These are phyloP conservation scores for Vigna nakashimae DNA, from an alignment of 306 rosid genomes.

Conservation along the genomic window DNA sequence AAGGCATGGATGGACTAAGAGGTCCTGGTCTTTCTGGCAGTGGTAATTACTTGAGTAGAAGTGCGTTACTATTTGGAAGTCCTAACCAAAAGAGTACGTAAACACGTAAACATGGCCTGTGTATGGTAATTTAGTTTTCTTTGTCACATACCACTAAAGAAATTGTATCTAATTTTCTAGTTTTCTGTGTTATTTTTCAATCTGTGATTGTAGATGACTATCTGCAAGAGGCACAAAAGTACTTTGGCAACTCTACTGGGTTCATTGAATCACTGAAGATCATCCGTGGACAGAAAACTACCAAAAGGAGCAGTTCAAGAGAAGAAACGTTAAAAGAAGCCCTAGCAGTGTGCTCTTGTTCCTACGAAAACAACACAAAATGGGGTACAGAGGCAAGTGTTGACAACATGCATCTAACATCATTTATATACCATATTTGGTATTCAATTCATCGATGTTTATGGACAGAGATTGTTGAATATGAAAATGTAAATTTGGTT, in stretches of 20 bases:
- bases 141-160: neutral
- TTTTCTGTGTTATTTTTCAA: neutral
- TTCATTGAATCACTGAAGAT: constrained; percentile 49
- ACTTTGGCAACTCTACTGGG: constrained; percentile 44
- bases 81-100: constrained; percentile 56
- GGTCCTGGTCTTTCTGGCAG: constrained; percentile 64
- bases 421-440: neutral
- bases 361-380: constrained; percentile 49
- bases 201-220: constrained; percentile 43
- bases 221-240: constrained; percentile 37
- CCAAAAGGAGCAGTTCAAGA: constrained; percentile 15
- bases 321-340: constrained; percentile 48
- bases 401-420: neutral
- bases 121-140: too few species aligned
- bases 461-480: neutral
- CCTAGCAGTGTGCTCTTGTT: constrained; percentile 45
- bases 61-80: constrained; percentile 50
- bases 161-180: neutral
- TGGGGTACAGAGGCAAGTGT: constrained; percentile 61
- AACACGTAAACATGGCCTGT: constrained; percentile 9
- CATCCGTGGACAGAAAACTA: constrained; percentile 38
- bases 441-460: neutral
- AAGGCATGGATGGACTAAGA: constrained; percentile 60
- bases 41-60: constrained; percentile 54
- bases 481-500: neutral